These are phyloP conservation scores for Penicillium sp. DNA, from an alignment of 2,329 filamentous ascomycete species.

Conservation along the genomic window DNA sequence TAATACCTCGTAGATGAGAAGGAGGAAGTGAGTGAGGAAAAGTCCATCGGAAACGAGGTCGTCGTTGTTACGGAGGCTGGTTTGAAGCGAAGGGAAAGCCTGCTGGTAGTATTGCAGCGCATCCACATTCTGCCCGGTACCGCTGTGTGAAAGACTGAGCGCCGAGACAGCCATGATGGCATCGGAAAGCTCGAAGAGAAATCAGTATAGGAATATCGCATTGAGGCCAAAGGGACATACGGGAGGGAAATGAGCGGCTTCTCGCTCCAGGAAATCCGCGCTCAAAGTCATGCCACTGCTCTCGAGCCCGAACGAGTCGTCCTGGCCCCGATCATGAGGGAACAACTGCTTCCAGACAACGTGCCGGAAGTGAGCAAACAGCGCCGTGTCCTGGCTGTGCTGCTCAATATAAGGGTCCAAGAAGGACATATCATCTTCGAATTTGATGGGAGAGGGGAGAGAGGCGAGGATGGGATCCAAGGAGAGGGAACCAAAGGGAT, in stretches of 20 bases:
- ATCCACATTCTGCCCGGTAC: constrained; percentile 47
- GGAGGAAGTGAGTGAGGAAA: constrained; percentile 57
- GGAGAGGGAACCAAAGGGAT: constrained; percentile 26
- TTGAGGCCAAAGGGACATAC: constrained; percentile 38
- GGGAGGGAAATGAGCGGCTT: constrained; percentile 52
- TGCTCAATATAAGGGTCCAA: constrained; percentile 21
- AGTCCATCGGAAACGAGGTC: constrained; percentile 58
- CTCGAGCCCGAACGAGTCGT: constrained; percentile 19
- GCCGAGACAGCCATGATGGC: constrained; percentile 60
- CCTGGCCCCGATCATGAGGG: constrained; percentile 21
- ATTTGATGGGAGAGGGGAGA: constrained; percentile 21
- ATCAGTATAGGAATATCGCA: constrained; percentile 1
- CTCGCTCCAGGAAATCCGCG: constrained; percentile 45
- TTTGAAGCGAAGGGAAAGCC: constrained; percentile 51
- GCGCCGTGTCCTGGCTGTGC: constrained; percentile 31
- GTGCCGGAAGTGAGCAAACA: constrained; percentile 42
- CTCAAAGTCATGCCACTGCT: constrained; percentile 29
- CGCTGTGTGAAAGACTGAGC: constrained; percentile 50
- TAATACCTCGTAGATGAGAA: constrained; percentile 57
- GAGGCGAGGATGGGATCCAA: constrained; percentile 27
- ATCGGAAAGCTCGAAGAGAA: constrained; percentile 49
- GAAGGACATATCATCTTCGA: constrained; percentile 21
- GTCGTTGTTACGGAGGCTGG: constrained; percentile 44
- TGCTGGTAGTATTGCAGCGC: constrained; percentile 56
- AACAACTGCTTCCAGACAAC: constrained; percentile 44